Base-by-base conservation (phyloP, 805 yeast genomes). In the Barnettozyma botsteinii region DNA sequence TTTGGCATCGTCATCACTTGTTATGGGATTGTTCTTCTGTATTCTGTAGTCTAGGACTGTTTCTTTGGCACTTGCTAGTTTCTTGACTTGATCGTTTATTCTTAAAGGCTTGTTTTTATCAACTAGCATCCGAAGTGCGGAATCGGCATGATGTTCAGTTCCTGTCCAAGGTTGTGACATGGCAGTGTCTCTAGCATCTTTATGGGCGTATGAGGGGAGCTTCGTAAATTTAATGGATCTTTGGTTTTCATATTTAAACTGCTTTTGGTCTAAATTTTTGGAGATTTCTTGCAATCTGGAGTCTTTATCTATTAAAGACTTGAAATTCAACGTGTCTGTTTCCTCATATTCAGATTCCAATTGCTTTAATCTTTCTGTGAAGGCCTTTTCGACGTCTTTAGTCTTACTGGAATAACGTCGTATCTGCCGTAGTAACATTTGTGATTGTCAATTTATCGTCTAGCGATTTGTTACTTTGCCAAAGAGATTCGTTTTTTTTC, bases 21-120 rank as follows among this genome's bases (percentile, higher is more conserved):
- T 51, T 2, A 52, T 43, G 26, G 39, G 29, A 14, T 53, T 56
- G 17, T 59, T 65, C 20, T 79, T 52, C 35, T 70, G 65, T 9
- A 42, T 25, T 7, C 24, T 31, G 55, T 85, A 86, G 51, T 84
- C 89, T 25, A 83, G 50, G 2, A 81, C 74, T 15, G 66, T 65
- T 42, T 84, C 94, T 41, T 76, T 73, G 0, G 93, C 95, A 29
- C 58, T 61, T 21, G 70, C 62, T 5, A 85, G 51, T 41, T 86
- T 65, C 35, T 57, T 50, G 7, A 61, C 44, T 25, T 53, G 52
- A 12, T 52, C 48, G 13, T 53, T 46, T 4, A 55, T 49, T 47
- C 48, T 49, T 14, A 60, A 43, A 6, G 74, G 77, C 43, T 66
- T 71, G 42, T 66, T 61, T 26, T 65, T 57, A 51, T 81, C 87